Evolutionary conservation across 2,329 filamentous ascomycete species (phyloP).

Genomic region (Aureobasidium sp.): DNA sequence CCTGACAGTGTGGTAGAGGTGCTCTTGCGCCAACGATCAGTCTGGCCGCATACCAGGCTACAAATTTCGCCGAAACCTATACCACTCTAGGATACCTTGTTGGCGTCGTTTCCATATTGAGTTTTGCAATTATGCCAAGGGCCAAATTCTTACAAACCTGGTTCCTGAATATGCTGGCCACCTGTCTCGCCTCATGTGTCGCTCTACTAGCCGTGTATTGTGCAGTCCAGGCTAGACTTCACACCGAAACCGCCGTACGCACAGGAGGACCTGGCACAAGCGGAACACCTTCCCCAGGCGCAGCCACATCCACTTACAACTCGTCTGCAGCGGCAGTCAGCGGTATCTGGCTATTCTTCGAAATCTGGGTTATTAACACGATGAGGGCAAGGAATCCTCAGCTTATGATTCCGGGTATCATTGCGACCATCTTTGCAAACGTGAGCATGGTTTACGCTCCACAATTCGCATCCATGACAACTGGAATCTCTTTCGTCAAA

Average conservation of each 20-base stretch:
- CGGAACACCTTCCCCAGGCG: constrained; percentile 20
- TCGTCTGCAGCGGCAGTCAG: constrained; percentile 63
- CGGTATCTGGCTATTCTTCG: constrained; percentile 61
- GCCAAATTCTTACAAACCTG: constrained; percentile 66
- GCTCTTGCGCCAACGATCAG: constrained; percentile 26
- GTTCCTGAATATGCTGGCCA: constrained; percentile 49
- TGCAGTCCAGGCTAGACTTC: constrained; percentile 53
- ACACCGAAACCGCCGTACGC: constrained; percentile 34
- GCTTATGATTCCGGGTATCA: constrained; percentile 58
- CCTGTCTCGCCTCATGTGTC: constrained; percentile 52
- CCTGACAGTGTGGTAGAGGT: constrained; percentile 13
- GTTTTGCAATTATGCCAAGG: constrained; percentile 57
- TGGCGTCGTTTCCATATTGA: constrained; percentile 56
- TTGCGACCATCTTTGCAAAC: constrained; percentile 60
- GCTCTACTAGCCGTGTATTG: constrained; percentile 57
- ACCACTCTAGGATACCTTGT: constrained; percentile 55
- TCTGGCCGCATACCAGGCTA: constrained; percentile 37
- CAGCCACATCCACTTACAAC: constrained; percentile 47
- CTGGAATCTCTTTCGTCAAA: constrained; percentile 45
- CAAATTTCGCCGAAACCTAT: constrained; percentile 42
- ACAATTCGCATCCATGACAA: constrained; percentile 46
- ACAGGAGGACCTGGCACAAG: constrained; percentile 21
- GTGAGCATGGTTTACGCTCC: constrained; percentile 55
- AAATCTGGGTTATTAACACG: constrained; percentile 59
- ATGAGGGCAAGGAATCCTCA: constrained; percentile 58